A percentile compares a stretch with the other conserved stretches of the same genome.
phyloP scores from a whole-genome alignment of 2,329 filamentous ascomycete genomes.

The Metarhizium humberi region DNA sequence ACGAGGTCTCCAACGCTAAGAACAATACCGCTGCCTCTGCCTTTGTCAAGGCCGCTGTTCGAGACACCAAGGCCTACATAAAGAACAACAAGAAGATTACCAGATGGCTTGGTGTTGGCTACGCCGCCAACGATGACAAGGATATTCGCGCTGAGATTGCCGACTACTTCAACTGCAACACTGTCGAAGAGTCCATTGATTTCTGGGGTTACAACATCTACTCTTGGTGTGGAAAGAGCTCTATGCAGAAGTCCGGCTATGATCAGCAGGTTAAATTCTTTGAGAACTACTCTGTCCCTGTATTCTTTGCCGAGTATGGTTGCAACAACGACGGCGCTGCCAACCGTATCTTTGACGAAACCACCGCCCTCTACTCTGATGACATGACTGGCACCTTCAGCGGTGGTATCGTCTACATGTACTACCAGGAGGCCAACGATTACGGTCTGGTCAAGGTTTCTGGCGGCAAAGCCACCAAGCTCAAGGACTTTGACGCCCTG shows the following conservation, averaged over 20 bases:
- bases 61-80: conserved; percentile 94
- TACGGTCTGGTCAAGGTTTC: conserved; percentile 66
- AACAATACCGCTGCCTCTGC: conserved; percentile 88
- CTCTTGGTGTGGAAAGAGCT: conserved; percentile 91
- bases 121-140: conserved; percentile 89
- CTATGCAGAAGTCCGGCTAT: conserved; percentile 69
- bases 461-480: conserved; percentile 51
- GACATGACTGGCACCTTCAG: conserved; percentile 85
- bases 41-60: conserved; percentile 95
- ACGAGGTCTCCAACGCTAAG: conserved; percentile 84
- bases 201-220: conserved; percentile 99
- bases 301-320: conserved; percentile 98
- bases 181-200: conserved; percentile 60
- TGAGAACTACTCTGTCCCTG: conserved; percentile 77
- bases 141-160: conserved; percentile 74
- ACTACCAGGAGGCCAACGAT: conserved; percentile 83
- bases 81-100: conserved; percentile 69
- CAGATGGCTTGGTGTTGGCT: conserved; percentile 80
- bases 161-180: conserved; percentile 89
- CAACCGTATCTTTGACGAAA: conserved; percentile 77
- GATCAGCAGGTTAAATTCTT: conserved; percentile 79
- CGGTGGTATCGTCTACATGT: conserved; percentile 98
- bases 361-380: conserved; percentile 65
- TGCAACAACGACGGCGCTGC: conserved; percentile 64
- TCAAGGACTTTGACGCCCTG: conserved; percentile 67